Evolutionary conservation across 148 eudicot species (phyloP).

Genomic region (Rhododendron kiyosumense): DNA sequence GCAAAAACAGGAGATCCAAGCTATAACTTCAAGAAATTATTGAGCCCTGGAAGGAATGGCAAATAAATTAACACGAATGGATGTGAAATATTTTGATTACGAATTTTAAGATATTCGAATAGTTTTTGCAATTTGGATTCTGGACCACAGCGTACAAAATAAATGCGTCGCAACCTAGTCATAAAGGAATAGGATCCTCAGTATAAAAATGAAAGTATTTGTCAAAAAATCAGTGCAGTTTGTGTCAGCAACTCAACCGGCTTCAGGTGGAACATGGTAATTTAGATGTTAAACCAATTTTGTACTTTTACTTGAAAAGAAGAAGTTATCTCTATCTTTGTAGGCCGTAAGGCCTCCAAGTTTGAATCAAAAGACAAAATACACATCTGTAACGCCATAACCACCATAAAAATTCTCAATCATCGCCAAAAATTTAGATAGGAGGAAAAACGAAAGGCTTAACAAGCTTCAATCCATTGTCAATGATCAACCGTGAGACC

Average conservation of each 20-base stretch:
- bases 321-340: neutral
- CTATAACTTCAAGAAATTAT: neutral
- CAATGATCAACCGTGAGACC: conserved; percentile 1
- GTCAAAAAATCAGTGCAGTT: neutral
- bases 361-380: neutral
- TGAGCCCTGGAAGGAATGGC: neutral
- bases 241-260: neutral
- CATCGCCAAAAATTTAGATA: neutral
- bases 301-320: neutral
- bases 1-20: neutral
- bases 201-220: neutral
- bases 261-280: neutral
- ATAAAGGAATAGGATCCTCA: neutral
- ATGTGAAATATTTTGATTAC: neutral
- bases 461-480: neutral
- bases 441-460: neutral
- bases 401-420: neutral
- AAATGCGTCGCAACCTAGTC: neutral
- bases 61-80: neutral
- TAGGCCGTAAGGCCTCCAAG: neutral
- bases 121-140: neutral
- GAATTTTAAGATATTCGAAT: neutral
- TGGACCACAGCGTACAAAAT: neutral
- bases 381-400: neutral
- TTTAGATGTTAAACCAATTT: neutral